Base-by-base conservation (phyloP, 2,329 filamentous ascomycete species). In the Pseudogymnoascus sp. region DNA sequence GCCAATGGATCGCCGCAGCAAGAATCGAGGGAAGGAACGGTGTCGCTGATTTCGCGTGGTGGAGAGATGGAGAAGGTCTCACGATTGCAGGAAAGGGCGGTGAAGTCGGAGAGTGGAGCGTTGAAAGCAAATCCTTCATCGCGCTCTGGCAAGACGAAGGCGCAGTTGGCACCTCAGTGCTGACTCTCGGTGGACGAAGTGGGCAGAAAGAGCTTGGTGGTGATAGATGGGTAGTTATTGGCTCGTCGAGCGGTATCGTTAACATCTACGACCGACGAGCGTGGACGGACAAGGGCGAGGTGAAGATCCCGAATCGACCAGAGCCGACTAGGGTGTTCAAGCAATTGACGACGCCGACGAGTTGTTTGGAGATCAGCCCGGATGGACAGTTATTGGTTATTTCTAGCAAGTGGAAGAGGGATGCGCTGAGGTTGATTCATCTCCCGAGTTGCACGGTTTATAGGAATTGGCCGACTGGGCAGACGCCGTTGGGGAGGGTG, bases 391-490 rank as follows among this genome's bases (percentile, higher is more conserved):
- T 98, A 61, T 78, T 99, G 69, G 91, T 87, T 0, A 92, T 98
- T 80, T 90, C 87, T 43, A 96, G 90, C 76, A 85, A 85, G 67
- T 90, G 90, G 83, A 96, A 96, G 82, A 89, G 89, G 74, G 92
- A 97, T 77, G 91, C 93, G 0, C 78, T 99, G 75, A 83, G 90
- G 72, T 78, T 99, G 68, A 92, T 93, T 34, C 95, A 99, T 76
- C 78, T 99, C 69, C 93, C 93, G 0, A 93, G 85, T 69, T 96
- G 92, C 75, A 96, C 92, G 1, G 91, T 98, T 19, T 99, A 95
- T 81, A 87, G 88, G 72, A 99, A 99, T 77, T 99, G 95, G 95
- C 95, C 95, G 23, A 99, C 93, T 63, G 85, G 87, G 68, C 88
- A 90, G 74, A 99, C 95, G 64, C 92, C 93, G 0, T 77, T 99